Evolutionary conservation across 768 basidiomycete genomes (phyloP), one percentile per base, ranked within the genome.

Genomic region (Lanmaoa rubissima): DNA sequence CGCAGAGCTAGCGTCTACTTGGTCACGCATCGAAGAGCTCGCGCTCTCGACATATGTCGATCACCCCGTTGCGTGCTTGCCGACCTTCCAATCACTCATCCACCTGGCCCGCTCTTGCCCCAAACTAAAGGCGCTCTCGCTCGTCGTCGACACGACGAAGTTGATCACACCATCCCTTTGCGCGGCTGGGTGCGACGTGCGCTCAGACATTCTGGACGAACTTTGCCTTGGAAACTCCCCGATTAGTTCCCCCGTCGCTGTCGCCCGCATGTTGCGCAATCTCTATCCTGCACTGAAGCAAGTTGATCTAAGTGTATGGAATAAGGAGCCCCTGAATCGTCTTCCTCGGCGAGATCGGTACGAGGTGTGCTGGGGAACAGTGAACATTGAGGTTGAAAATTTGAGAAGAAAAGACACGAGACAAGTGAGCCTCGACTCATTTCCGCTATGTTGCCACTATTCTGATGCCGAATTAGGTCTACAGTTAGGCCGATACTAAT

Each of bases 221-320:
- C 69, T 69, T 4, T 55, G 57, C 17, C 54, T 69, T 1, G 67
- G 64, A 12, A 71, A 69, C 13, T 64, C 69, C 2, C 59, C 55
- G 0, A 51, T 69, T 24, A n/a, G 11, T 10, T 48, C 54, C 0
- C 67, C 64, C 5, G 3, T 21, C 10, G 12, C 40, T 1, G 55
- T 69, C 24, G 59, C 67, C 1, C 43, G 42, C 12, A 17, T 54
- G 5, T 21, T 69, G 12, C 57, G 31, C 24, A 1, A 0, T 5
- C 60, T 71, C 41, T 69, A 54, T 16, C 69, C 65, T 3, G 42
- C 55, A 24, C n/a, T 71, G 36, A 50, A 53, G 31, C 56, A 50
- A 0, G 67, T 71, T 8, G 59, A 66, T 40, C 2, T 67, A 32
- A 61, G 59, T 32, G 60, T 57, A 4, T 60, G 61, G 59, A 61